Percentiles rank a stretch among this genome's conserved stretches.
Conservation (phyloP, 2,329 filamentous ascomycete genomes). For the Sarocladium kiliense region DNA sequence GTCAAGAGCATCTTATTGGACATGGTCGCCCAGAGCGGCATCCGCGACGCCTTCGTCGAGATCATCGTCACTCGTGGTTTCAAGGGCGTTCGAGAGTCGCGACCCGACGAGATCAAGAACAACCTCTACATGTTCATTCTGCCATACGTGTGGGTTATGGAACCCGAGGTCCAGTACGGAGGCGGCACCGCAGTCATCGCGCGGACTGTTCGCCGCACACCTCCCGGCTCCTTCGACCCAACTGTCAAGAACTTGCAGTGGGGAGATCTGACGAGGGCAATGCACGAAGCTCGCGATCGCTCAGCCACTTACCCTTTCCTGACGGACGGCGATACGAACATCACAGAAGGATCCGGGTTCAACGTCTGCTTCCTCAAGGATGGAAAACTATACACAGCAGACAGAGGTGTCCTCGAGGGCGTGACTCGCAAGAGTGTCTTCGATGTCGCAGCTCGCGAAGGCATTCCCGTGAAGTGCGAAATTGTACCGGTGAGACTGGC, state of each 20-base stretch:
- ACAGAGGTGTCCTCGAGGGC: slow-evolving; percentile 41
- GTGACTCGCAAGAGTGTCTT: slow-evolving; percentile 44
- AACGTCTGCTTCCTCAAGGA: slow-evolving; percentile 43
- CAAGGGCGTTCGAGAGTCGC: slow-evolving; percentile 30
- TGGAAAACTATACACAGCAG: slow-evolving; percentile 37
- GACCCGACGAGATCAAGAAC: slow-evolving; percentile 27
- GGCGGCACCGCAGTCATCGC: slow-evolving; percentile 39
- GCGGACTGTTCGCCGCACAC: slow-evolving; percentile 37
- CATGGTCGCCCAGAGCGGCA: slow-evolving; percentile 41
- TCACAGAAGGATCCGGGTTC: slow-evolving; percentile 46
- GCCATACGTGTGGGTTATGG: slow-evolving; percentile 47
- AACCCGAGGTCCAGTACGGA: slow-evolving; percentile 32
- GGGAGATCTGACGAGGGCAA: slow-evolving; percentile 39
- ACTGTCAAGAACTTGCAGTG: slow-evolving; percentile 48
- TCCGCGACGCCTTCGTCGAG: slow-evolving; percentile 44
- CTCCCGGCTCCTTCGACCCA: slow-evolving; percentile 42
- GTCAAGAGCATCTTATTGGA: slow-evolving; percentile 33
- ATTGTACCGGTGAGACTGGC: slow-evolving; percentile 34
- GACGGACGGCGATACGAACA: slow-evolving; percentile 42
- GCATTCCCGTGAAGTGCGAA: slow-evolving; percentile 31
- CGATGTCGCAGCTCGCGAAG: slow-evolving; percentile 30
- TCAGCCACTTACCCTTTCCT: slow-evolving; percentile 43
- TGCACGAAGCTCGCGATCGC: slow-evolving; percentile 42
- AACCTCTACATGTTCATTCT: slow-evolving; percentile 43
- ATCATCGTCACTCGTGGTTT: slow-evolving; percentile 46